A percentile compares a stretch with the other conserved stretches of the same genome.
phyloP scores from a whole-genome alignment of 352 stramenopile species.

The Saprolegnia parasitica region DNA sequence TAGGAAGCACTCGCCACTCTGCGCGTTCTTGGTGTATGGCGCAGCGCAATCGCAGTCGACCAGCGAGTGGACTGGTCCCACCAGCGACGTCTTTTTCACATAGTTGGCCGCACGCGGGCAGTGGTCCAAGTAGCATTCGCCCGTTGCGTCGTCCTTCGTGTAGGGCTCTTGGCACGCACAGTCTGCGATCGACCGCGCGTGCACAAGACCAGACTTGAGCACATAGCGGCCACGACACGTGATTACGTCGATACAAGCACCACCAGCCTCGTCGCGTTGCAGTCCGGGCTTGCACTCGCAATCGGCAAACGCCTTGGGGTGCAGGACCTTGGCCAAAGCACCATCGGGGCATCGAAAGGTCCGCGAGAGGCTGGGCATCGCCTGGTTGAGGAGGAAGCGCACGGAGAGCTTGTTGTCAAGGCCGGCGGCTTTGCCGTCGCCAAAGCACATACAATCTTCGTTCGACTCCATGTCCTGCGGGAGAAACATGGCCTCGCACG shows the following conservation, averaged over 20 bases:
- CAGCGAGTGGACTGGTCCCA: conserved; percentile 45
- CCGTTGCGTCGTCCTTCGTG: conserved; percentile 53
- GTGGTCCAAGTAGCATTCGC: conserved; percentile 45
- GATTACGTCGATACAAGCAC: conserved; percentile 41
- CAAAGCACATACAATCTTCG: conserved; percentile 59
- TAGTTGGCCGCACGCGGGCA: conserved; percentile 80
- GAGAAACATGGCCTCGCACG: conserved; percentile 70
- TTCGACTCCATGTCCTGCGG: conserved; percentile 76
- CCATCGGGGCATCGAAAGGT: conserved; percentile 39
- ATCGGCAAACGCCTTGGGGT: conserved; percentile 43
- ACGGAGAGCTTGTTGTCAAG: conserved; percentile 5
- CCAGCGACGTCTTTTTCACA: conserved; percentile 38
- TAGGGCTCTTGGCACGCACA: conserved; percentile 74
- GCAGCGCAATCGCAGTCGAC: conserved; percentile 61
- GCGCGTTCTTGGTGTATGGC: conserved; percentile 64
- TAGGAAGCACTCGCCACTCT: conserved; percentile 60
- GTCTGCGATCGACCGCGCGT: conserved; percentile 50
- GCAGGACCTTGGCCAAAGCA: conserved; percentile 34
- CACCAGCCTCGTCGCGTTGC: conserved; percentile 40
- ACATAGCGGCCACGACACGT: conserved; percentile 57
- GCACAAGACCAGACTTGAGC: conserved; percentile 33
- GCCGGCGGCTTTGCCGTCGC: not conserved
- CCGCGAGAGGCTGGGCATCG: not conserved
- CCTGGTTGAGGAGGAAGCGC: not conserved
- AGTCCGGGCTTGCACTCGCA: conserved; percentile 37